A percentile compares a stretch with the other conserved stretches of the same genome.
Conservation (phyloP, 2,329 filamentous ascomycete genomes). For the Penicillium sp. region DNA sequence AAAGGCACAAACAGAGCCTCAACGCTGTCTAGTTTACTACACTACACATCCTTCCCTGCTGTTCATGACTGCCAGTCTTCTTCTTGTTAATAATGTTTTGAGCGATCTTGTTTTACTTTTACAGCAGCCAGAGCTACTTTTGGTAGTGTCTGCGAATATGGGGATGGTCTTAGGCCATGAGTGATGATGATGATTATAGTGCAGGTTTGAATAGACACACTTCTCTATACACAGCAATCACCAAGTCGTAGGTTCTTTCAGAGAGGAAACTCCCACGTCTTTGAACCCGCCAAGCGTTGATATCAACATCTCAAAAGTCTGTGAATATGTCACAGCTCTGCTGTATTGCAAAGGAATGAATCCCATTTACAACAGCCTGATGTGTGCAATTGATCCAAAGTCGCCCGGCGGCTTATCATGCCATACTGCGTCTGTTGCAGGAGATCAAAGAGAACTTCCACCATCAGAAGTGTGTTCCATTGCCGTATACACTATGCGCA, state of each 20-base stretch:
- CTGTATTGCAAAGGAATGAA: background rate
- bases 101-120: slow-evolving; percentile 13
- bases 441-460: background rate
- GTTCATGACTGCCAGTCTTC: slow-evolving; percentile 8
- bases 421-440: background rate
- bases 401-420: background rate
- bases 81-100: slow-evolving; percentile 23
- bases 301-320: background rate
- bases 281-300: background rate
- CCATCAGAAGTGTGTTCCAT: background rate
- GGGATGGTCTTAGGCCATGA: slow-evolving; percentile 17
- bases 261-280: background rate
- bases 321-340: background rate
- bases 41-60: slow-evolving; percentile 14
- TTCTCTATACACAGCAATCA: background rate
- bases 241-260: background rate
- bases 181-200: slow-evolving; percentile 20
- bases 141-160: slow-evolving; percentile 11
- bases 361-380: background rate
- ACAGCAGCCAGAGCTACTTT: slow-evolving; percentile 10
- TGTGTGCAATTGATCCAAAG: background rate
- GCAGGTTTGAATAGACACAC: slow-evolving; percentile 15
- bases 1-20: slow-evolving; percentile 11
- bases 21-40: slow-evolving; percentile 13
- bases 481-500: background rate